Percentiles rank a stretch among this genome's conserved stretches.
phyloP scores from a whole-genome alignment of 208 protist genomes.

The Acanthamoeba healyi region DNA sequence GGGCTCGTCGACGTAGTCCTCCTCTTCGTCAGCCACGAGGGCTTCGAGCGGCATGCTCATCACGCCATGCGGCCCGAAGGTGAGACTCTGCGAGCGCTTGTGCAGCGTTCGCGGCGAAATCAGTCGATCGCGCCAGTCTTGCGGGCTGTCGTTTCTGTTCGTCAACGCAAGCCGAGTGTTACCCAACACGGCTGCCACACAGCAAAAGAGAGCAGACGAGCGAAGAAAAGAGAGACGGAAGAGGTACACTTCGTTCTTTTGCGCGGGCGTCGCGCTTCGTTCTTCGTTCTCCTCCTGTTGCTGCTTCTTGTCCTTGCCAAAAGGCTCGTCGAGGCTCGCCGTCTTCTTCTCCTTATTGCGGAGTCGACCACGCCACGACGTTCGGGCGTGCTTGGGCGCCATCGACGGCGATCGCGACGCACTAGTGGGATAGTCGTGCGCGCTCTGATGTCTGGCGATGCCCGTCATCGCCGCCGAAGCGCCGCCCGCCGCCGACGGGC shows the following conservation, averaged over 20 bases:
- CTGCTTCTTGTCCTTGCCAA: not conserved
- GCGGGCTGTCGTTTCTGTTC: too few relatives aligned
- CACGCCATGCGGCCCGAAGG: not conserved
- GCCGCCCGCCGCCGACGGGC: not conserved
- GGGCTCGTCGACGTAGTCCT: not conserved
- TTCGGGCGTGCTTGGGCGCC: not conserved
- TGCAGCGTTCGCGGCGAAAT: not conserved
- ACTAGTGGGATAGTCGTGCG: not conserved
- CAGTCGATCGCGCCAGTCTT: not conserved
- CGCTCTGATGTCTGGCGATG: not conserved
- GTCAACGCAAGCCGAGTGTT: too few relatives aligned
- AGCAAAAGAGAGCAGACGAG: too few relatives aligned
- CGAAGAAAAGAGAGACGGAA: not conserved
- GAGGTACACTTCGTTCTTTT: not conserved
- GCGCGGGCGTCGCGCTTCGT: not conserved
- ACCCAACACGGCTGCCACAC: too few relatives aligned
- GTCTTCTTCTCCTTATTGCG: not conserved
- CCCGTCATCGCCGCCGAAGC: not conserved
- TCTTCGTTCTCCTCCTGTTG: not conserved
- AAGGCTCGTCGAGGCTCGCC: not conserved
- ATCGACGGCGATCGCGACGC: not conserved
- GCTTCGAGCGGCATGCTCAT: not conserved
- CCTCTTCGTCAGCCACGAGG: not conserved
- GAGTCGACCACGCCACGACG: not conserved
- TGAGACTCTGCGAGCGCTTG: constrained; percentile 32